Conservation (phyloP, 2,329 filamentous ascomycete species). For the Colletotrichum theobromicola region DNA sequence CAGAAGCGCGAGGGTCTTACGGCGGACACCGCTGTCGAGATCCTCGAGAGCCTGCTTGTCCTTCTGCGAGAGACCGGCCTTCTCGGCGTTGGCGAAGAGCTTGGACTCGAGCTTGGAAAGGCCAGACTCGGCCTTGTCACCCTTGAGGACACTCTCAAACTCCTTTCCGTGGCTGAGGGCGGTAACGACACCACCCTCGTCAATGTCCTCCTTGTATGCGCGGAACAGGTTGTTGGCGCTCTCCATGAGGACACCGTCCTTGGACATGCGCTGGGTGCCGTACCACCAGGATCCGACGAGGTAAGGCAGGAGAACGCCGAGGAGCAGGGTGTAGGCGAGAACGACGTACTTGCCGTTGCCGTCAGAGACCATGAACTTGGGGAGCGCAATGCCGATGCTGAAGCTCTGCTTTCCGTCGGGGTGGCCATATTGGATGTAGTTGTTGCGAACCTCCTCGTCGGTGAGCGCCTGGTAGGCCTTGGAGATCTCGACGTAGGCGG, state of each 20-base stretch:
- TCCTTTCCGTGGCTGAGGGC: constrained; percentile 88
- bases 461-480: constrained; percentile 99
- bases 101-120: constrained; percentile 84
- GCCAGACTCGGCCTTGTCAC: constrained; percentile 79
- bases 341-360: constrained; percentile 96
- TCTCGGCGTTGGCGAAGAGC: constrained; percentile 61
- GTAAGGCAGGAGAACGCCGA: constrained; percentile 91
- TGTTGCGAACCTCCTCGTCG: constrained; percentile 96
- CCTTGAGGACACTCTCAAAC: constrained; percentile 77
- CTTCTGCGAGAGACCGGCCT: constrained; percentile 70
- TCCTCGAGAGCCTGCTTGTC: constrained; percentile 80
- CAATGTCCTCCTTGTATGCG: constrained; percentile 86
- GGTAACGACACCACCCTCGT: constrained; percentile 78
- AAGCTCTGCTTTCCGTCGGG: constrained; percentile 98
- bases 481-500: constrained; percentile 90
- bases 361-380: constrained; percentile 89
- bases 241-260: constrained; percentile 90
- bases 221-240: constrained; percentile 95
- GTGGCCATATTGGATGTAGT: constrained; percentile 94
- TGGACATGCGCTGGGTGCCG: constrained; percentile 89
- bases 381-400: constrained; percentile 95
- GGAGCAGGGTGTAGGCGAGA: constrained; percentile 83
- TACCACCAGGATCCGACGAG: constrained; percentile 99
- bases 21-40: constrained; percentile 77
- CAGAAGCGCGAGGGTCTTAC: constrained; percentile 87